Percentiles rank a stretch among this genome's conserved stretches.
Evolutionary conservation across 176 grass and related monocot genomes (phyloP).

Genomic region (barley (Hordeum vulgare)): DNA sequence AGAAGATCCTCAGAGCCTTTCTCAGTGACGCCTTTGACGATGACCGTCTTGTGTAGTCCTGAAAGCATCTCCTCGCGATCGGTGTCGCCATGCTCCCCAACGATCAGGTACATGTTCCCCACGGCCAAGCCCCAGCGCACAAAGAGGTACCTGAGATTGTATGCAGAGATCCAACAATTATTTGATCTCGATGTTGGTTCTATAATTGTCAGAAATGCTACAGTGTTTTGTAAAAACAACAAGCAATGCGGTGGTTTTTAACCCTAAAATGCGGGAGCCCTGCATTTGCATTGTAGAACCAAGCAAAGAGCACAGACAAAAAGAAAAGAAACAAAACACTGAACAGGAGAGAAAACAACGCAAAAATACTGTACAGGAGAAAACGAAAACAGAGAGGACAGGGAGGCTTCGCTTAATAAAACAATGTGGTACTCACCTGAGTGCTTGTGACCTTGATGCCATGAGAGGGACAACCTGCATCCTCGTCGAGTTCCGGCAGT

Average conservation of each 20-base stretch:
- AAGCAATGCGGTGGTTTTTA: background rate
- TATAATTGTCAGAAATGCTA: background rate
- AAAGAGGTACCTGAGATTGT: conserved; percentile 66
- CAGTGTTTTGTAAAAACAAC: background rate
- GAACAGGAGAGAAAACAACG: too few species aligned
- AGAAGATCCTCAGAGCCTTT: conserved; percentile 65
- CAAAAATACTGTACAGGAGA: too few species aligned
- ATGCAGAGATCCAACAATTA: background rate
- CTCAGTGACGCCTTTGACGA: conserved; percentile 61
- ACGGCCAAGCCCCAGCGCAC: conserved; percentile 86
- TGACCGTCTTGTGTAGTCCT: conserved; percentile 82
- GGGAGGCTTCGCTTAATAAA: background rate
- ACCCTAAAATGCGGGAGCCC: too few species aligned
- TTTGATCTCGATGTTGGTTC: background rate
- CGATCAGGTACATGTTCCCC: conserved; percentile 79
- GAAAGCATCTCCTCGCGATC: conserved; percentile 76
- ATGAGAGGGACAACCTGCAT: conserved; percentile 86
- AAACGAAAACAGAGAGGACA: too few species aligned
- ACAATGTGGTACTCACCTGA: conserved; percentile 47
- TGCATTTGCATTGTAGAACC: background rate
- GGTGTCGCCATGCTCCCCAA: conserved; percentile 66
- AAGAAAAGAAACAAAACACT: too few species aligned
- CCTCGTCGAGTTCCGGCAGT: conserved; percentile 76
- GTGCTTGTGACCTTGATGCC: conserved; percentile 89
- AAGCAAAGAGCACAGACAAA: too few species aligned